Conservation (phyloP, 2,329 filamentous ascomycete genomes). For the Venturia effusa region DNA sequence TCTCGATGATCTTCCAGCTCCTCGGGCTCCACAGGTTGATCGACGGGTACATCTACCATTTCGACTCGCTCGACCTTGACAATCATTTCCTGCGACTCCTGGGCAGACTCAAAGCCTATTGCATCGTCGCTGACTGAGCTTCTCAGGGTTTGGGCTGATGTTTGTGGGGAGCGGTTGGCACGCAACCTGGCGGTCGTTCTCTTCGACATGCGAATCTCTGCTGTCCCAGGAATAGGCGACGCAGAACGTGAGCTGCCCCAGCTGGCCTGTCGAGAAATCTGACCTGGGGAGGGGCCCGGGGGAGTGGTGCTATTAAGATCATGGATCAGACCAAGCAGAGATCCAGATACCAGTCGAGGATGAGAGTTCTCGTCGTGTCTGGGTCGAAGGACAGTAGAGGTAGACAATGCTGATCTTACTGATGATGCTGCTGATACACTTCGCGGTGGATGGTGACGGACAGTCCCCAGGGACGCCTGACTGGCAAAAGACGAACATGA, state of each 20-base stretch:
- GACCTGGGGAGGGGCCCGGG: neutral
- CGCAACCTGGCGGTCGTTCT: neutral
- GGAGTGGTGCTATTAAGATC: slow-evolving; percentile 2
- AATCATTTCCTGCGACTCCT: neutral
- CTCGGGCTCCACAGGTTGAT: slow-evolving; percentile 10
- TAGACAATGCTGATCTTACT: slow-evolving; percentile 18
- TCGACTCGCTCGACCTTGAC: neutral
- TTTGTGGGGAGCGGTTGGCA: neutral
- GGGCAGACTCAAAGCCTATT: neutral
- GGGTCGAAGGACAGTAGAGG: slow-evolving; percentile 13
- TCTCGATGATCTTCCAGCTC: neutral
- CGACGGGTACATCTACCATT: neutral
- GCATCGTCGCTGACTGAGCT: neutral
- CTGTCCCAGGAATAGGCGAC: neutral
- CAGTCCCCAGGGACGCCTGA: slow-evolving; percentile 18
- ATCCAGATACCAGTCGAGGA: slow-evolving; percentile 13
- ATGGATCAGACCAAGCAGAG: slow-evolving; percentile 11
- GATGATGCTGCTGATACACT: slow-evolving; percentile 27
- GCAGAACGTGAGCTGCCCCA: slow-evolving; percentile 5
- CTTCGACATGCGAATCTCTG: neutral
- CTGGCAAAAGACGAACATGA: slow-evolving; percentile 22
- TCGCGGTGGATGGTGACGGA: slow-evolving; percentile 20
- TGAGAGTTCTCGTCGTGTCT: slow-evolving; percentile 23
- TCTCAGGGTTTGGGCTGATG: neutral
- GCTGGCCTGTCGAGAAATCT: neutral